Percentiles rank a stretch among this genome's conserved stretches.
These are phyloP conservation scores for Waitea zeae DNA, from an alignment of 1,284 basidiomycete genomes.

Conservation along the genomic window DNA sequence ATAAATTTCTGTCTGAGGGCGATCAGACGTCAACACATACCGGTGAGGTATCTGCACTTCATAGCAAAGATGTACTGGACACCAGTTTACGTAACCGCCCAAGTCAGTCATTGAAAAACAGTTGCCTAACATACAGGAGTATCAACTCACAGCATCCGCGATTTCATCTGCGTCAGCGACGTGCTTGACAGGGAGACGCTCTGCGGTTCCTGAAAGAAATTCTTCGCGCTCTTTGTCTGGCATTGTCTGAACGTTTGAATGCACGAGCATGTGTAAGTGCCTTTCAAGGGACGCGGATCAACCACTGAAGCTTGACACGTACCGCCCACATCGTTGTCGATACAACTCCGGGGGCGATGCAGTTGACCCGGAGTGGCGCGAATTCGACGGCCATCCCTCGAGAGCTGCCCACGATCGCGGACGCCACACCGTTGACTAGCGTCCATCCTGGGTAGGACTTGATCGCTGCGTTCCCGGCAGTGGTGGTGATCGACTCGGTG, in stretches of 20 bases:
- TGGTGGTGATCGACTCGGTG: not conserved
- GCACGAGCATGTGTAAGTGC: too few species aligned
- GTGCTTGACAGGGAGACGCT: not conserved
- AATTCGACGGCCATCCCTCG: not conserved
- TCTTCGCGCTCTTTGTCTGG: not conserved
- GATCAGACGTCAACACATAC: not conserved
- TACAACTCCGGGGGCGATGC: not conserved
- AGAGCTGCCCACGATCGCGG: not conserved
- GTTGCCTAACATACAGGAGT: too few species aligned
- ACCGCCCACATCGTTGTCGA: not conserved
- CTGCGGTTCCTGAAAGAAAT: not conserved
- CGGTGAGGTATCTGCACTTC: slow-evolving; percentile 9
- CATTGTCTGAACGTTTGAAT: not conserved
- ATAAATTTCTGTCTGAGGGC: not conserved
- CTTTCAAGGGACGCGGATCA: too few species aligned
- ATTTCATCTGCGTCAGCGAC: not conserved
- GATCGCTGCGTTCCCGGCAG: not conserved
- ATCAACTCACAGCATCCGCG: not conserved
- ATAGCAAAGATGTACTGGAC: slow-evolving; percentile 21
- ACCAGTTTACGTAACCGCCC: not conserved
- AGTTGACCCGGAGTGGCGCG: not conserved
- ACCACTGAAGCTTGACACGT: not conserved
- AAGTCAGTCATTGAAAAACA: not conserved
- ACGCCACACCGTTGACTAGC: not conserved
- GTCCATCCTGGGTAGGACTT: not conserved